These are phyloP conservation scores for Pythium periplocum DNA, from an alignment of 352 stramenopile genomes.

Conservation along the genomic window DNA sequence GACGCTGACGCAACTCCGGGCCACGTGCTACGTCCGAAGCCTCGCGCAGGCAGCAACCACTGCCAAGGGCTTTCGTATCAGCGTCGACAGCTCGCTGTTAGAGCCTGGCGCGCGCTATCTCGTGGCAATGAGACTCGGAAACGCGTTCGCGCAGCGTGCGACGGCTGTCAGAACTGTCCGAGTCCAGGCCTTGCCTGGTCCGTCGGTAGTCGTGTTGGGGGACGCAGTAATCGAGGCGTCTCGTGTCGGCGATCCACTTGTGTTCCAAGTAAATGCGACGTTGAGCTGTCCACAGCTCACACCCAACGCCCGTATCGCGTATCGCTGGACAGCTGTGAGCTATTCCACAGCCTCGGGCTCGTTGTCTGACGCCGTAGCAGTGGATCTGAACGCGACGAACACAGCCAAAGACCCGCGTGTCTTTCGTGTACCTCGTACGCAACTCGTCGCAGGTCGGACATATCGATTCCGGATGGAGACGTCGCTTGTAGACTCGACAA, in stretches of 20 bases:
- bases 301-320: slow-evolving; percentile 26
- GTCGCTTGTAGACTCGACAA: background rate
- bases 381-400: slow-evolving; percentile 41
- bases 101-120: slow-evolving; percentile 32
- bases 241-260: slow-evolving; percentile 26
- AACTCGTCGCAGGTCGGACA: slow-evolving; percentile 28
- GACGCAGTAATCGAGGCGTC: slow-evolving; percentile 29
- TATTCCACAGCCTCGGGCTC: slow-evolving; percentile 2
- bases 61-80: slow-evolving; percentile 17
- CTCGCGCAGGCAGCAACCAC: slow-evolving; percentile 23
- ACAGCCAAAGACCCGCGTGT: slow-evolving; percentile 53
- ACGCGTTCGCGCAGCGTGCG: slow-evolving; percentile 42
- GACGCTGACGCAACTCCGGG: slow-evolving; percentile 40
- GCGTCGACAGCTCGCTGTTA: slow-evolving; percentile 39
- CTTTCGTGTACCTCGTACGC: slow-evolving; percentile 37
- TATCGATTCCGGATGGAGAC: slow-evolving; percentile 61
- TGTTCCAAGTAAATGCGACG: slow-evolving; percentile 37
- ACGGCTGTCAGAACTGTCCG: slow-evolving; percentile 22
- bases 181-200: slow-evolving; percentile 37
- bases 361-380: background rate
- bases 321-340: slow-evolving; percentile 39
- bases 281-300: slow-evolving; percentile 38
- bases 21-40: slow-evolving; percentile 45
- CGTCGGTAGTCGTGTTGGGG: slow-evolving; percentile 44
- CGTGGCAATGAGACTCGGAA: slow-evolving; percentile 47